These are phyloP conservation scores for Magnolia kwangsiensis DNA, from an alignment of 164 flowering plant species.

Conservation along the genomic window DNA sequence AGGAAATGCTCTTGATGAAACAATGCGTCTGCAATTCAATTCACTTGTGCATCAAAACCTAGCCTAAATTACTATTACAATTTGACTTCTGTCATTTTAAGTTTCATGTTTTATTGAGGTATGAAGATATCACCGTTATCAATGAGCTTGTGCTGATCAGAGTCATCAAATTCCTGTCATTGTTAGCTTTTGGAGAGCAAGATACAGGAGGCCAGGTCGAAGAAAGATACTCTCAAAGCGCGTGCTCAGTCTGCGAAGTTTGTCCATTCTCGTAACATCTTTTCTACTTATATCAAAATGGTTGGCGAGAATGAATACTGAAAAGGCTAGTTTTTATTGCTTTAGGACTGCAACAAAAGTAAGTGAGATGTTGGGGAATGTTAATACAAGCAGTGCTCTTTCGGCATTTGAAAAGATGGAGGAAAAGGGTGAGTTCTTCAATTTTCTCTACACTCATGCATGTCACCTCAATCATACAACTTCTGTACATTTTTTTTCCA, in stretches of 20 bases:
- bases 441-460: neutral
- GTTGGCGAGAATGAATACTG: neutral
- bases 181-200: slow-evolving; percentile 90
- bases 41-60: too few relatives aligned
- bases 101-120: too few relatives aligned
- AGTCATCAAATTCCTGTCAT: slow-evolving; percentile 14
- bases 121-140: neutral
- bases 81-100: too few relatives aligned
- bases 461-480: neutral
- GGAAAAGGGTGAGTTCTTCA: slow-evolving; percentile 66
- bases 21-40: too few relatives aligned
- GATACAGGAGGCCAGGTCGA: slow-evolving; percentile 91
- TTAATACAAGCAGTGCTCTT: slow-evolving; percentile 90
- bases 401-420: slow-evolving; percentile 99
- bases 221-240: slow-evolving; percentile 93
- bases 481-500: neutral
- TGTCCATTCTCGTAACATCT: slow-evolving; percentile 20
- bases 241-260: slow-evolving; percentile 98
- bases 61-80: too few relatives aligned
- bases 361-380: slow-evolving; percentile 90
- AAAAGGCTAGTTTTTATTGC: neutral
- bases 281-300: slow-evolving; percentile 8
- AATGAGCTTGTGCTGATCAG: neutral
- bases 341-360: slow-evolving; percentile 93
- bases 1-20: too few relatives aligned